Base-by-base conservation (phyloP, 306 rosid species). In the Abrus pulchellus region DNA sequence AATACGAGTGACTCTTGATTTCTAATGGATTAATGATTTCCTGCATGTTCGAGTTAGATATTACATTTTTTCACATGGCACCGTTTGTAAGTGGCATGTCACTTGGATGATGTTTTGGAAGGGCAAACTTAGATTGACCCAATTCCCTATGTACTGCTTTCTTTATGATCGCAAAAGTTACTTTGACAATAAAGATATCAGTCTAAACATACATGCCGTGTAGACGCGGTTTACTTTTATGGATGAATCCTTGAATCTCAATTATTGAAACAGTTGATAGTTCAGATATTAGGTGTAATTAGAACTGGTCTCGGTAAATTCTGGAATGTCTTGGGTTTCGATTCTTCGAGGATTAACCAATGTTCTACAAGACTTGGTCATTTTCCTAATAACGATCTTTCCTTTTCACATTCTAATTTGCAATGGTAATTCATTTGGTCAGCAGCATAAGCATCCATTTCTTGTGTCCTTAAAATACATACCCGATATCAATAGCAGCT, bases 1-100 rank as follows among this genome's bases (percentile, higher is more conserved):
- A 33, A 41, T 76, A 32, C 76, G 33, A 76, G 61, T 76, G 60
- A 73, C 41, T 50, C 68, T 76, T 83, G 83, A 41, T 76, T 72
- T 76, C 28, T 41, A 79, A 78, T 69, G 82, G 49, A 62, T 61
- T 74, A 20, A 73, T 85, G 71, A 66, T 61, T 74, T 77, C n/a
- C 69, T 66, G 74, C 50, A 38, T 76, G 78, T 48, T 54, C 20
- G 60, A 62, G 53, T 48, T 70, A n/a, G 65, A 62, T 77, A 53
- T 29, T 27, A 13, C 13, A 12, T 47, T 9, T 20, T 38, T 55
- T 9, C 14, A 43, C 53, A 8, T 32, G 12, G 68, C 54, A 47
- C 28, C 12, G 43, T 47, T 68, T 45, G 28, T 7, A 5, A 68
- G 57, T 68, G 41, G 11, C 28, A 45, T 9, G 61, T 75, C n/a